Base-by-base conservation (phyloP, 164 flowering plant species). In the Buxus sempervirens region DNA sequence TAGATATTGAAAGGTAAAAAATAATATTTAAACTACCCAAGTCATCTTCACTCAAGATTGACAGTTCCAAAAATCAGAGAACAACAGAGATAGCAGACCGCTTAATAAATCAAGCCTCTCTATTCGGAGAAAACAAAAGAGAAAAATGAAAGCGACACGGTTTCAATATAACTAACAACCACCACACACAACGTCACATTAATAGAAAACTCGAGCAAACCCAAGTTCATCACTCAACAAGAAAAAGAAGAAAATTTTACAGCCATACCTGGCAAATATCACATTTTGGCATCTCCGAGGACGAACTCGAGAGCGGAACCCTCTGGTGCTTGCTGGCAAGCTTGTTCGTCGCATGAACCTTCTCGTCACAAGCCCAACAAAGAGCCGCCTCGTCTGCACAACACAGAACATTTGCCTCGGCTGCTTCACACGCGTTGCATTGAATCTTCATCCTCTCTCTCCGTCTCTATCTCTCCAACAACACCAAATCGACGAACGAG, bases 321-420 rank as follows among this genome's bases (percentile, higher is more conserved):
- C 83, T 76, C 64, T 76, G 73, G 58, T 82, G 85, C 61, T 78
- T 82, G 25, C 54, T 60, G 28, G 79, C 76, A 13, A 82, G 75
- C 71, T 75, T 82, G 59, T 82, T 82, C 36, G 85, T 81, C 1
- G 81, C 73, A 65, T 82, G 85, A n/a, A 82, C 78, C 62, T 68
- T 72, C 32, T 69, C 67, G 58, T 80, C 85, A 66, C 85, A 82
- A 8, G 13, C 58, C 59, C 27, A 57, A 38, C 83, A 82, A 1
- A 82, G 68, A 7, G 74, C 85, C 0, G 83, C 85, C 57, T 82
- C 85, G 59, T 80, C 85, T 4, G 85, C 82, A 64, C 83, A 80
- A 56, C 85, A 82, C 0, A 82, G 67, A 61, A 82, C 72, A 64
- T 64, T 60, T 9, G 79, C 85, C 65, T 77, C 80, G 1, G 73